These are phyloP conservation scores for Turritis glabra DNA, from an alignment of 345 rosid genomes.

Conservation along the genomic window DNA sequence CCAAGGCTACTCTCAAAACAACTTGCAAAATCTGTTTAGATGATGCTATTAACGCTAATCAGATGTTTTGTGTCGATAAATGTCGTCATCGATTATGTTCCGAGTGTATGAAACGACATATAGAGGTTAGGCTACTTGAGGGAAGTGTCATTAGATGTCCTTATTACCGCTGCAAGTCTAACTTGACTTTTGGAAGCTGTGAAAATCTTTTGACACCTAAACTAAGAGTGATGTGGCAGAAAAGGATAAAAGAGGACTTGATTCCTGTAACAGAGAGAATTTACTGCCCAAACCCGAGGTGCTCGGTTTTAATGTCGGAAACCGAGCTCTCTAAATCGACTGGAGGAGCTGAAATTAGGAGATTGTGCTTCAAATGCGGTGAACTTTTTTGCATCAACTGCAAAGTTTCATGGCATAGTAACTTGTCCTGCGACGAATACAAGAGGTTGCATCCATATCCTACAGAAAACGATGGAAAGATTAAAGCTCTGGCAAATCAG, in stretches of 20 bases:
- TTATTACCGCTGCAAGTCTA: conserved; percentile 42
- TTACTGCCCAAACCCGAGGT: conserved; percentile 68
- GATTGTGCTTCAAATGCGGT: conserved; percentile 50
- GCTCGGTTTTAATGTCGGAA: conserved; percentile 67
- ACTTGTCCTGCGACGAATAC: conserved; percentile 46
- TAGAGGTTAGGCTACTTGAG: conserved; percentile 54
- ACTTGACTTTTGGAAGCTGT: conserved; percentile 46
- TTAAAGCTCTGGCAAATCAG: conserved; percentile 42
- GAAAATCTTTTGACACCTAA: conserved; percentile 52
- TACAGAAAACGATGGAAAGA: conserved; percentile 37
- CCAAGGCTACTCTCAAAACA: conserved; percentile 26
- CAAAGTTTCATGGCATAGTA: conserved; percentile 69
- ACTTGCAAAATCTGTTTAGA: conserved; percentile 61
- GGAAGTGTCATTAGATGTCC: conserved; percentile 60
- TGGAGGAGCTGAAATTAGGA: conserved; percentile 41
- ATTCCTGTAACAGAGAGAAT: conserved; percentile 54
- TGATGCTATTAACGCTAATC: conserved; percentile 39
- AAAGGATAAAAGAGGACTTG: conserved; percentile 55
- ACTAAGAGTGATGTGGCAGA: conserved; percentile 45
- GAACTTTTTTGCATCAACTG: conserved; percentile 56
- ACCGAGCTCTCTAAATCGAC: conserved; percentile 37
- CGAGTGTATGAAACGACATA: conserved; percentile 67
- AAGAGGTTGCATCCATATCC: conserved; percentile 36
- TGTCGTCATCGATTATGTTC: conserved; percentile 65
- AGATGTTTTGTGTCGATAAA: conserved; percentile 55